Base-by-base conservation (phyloP, 83 land plant genomes). In the Thuja plicata region DNA sequence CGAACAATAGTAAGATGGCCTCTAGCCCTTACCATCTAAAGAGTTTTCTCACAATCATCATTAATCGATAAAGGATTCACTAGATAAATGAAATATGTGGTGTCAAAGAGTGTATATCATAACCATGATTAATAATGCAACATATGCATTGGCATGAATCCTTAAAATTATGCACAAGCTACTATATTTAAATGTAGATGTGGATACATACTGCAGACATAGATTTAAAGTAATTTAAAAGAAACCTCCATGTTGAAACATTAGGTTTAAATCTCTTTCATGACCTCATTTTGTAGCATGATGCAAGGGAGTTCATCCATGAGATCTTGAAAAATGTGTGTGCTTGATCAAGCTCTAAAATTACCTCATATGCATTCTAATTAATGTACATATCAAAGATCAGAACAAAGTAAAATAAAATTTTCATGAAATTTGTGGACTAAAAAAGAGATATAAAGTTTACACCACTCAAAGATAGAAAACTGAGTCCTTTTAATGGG, bases 231-330 rank as follows among this genome's bases (percentile, higher is more conserved):
- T 77, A 57, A 52, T 7, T 41, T 79, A 89, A 57, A 57, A 87
- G 76, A 84, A 66, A 97, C 99, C 99, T 94, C 99, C 99, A 94
- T 91, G 89, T 19, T 97, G 91, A 70, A 98, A 96, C 87, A 98
- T 96, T 50, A 98, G 89, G 45, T 90, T 89, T 12, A 98, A 97
- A 46, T 94, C 96, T 87, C 91, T 91, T 41, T 94, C 95, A 77
- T 96, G 97, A 34, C 99, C 99, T 88, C 93, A 86, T 91, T 96
- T 98, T 17, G 99, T 97, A 85, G 99, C 99, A 94, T 98, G 98
- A 91, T 98, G 99, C 79, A 98, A 90, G 66, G 99, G 98, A 89
- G 95, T 95, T 77, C 99, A 99, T 86, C 92, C 97, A 87, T 96
- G 96, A 82, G 92, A 79, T 74, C 99, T 99, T 98, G 89, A 46